phyloP scores from a whole-genome alignment of 768 basidiomycete genomes.

The Tricholomella constricta region DNA sequence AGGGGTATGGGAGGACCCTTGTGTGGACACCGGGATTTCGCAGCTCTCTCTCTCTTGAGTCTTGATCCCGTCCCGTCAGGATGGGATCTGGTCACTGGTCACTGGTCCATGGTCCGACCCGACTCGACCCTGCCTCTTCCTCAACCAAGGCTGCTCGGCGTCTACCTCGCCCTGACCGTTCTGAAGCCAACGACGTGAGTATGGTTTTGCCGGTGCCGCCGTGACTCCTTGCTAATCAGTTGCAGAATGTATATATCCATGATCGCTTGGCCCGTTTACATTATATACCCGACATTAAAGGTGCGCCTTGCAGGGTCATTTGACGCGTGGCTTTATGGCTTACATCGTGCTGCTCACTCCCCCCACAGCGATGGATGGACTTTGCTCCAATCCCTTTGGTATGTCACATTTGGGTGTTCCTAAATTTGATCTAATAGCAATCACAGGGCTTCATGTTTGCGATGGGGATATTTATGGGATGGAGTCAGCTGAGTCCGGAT shows the following conservation, averaged over 20 bases:
- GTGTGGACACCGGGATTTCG: too few relatives aligned
- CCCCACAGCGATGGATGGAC: slow-evolving; percentile 28
- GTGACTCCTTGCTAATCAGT: not conserved
- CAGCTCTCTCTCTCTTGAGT: too few relatives aligned
- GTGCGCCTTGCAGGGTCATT: too few relatives aligned
- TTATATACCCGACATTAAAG: slow-evolving; percentile 38
- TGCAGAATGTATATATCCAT: slow-evolving; percentile 26
- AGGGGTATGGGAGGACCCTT: too few relatives aligned
- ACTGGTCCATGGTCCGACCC: too few relatives aligned
- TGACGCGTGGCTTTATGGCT: too few relatives aligned
- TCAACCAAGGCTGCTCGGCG: too few relatives aligned
- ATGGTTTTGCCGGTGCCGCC: too few relatives aligned
- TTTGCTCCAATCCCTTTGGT: slow-evolving; percentile 33
- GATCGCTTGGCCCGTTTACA: slow-evolving; percentile 31
- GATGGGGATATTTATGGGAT: slow-evolving; percentile 34
- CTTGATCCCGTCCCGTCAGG: too few relatives aligned
- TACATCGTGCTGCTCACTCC: not conserved
- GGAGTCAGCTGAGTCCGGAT: slow-evolving; percentile 27
- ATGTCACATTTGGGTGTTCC: not conserved
- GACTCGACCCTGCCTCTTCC: too few relatives aligned
- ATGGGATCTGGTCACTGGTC: too few relatives aligned
- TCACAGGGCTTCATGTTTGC: slow-evolving; percentile 34
- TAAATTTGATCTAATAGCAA: not conserved
- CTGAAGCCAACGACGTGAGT: slow-evolving; percentile 25
- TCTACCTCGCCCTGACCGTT: slow-evolving; percentile 19